A percentile compares a stretch with the other conserved stretches of the same genome.
These are phyloP conservation scores for Xylaria grammica DNA, from an alignment of 495 filamentous ascomycete genomes.

Conservation along the genomic window DNA sequence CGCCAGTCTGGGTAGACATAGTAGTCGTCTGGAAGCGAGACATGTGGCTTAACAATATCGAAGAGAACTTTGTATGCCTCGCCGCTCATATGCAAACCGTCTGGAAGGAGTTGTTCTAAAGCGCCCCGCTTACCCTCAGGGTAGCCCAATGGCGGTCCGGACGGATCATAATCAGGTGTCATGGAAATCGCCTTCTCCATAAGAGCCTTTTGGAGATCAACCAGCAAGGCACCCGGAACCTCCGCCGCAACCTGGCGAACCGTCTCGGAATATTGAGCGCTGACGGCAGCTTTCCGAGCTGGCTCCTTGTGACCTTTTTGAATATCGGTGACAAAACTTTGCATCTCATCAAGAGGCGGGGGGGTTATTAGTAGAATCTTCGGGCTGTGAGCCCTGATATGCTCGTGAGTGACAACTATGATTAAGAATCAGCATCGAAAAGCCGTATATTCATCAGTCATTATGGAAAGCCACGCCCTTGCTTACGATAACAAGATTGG, in stretches of 20 bases:
- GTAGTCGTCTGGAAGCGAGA: conserved; percentile 41
- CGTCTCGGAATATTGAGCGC: conserved; percentile 74
- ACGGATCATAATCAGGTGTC: conserved; percentile 47
- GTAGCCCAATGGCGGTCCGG: conserved; percentile 47
- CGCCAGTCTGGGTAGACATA: conserved; percentile 52
- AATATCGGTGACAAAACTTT: conserved; percentile 58
- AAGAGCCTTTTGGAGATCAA: conserved; percentile 77
- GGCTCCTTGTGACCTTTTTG: conserved; percentile 52
- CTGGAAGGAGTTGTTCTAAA: conserved; percentile 54
- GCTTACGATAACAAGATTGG: background rate
- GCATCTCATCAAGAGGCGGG: conserved; percentile 81
- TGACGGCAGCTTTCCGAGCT: conserved; percentile 64
- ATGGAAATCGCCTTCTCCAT: conserved; percentile 60
- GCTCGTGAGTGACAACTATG: conserved; percentile 70
- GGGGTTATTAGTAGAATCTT: conserved; percentile 78
- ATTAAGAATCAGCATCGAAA: conserved; percentile 12
- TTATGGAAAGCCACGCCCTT: background rate
- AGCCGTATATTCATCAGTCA: background rate
- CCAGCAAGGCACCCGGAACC: conserved; percentile 63
- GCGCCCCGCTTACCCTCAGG: conserved; percentile 47
- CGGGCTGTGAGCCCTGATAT: conserved; percentile 69
- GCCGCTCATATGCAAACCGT: conserved; percentile 60
- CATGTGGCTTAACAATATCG: conserved; percentile 45
- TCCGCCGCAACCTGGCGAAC: conserved; percentile 68
- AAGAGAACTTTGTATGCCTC: conserved; percentile 56